These are phyloP conservation scores for Acanthamoeba sp. DNA, from an alignment of 208 protist species.

Conservation along the genomic window DNA sequence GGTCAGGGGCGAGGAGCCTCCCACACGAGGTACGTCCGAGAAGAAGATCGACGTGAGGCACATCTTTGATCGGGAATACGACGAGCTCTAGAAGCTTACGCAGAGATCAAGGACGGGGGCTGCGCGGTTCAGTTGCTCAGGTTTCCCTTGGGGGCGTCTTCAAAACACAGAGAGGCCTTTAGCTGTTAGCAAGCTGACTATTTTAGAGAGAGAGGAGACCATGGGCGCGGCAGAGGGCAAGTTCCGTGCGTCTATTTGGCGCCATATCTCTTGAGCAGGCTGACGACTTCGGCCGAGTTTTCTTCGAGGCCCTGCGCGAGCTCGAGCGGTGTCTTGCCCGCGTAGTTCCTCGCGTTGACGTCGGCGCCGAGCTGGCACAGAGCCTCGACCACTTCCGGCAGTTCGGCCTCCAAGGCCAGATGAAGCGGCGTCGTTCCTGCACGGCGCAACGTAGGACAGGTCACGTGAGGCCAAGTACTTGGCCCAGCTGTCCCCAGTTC, in stretches of 20 bases:
- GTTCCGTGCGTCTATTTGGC: slow-evolving; percentile 23
- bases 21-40: neutral
- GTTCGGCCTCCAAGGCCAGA: slow-evolving; percentile 45
- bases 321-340: slow-evolving; percentile 23
- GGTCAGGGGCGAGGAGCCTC: neutral
- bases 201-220: too few species aligned
- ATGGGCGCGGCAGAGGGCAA: too few species aligned
- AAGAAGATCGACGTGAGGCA: neutral
- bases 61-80: neutral
- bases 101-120: neutral
- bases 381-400: slow-evolving; percentile 50
- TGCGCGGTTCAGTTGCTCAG: too few species aligned
- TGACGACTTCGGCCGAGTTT: neutral
- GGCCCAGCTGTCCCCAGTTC: too few species aligned
- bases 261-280: neutral
- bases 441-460: neutral
- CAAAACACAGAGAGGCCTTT: too few species aligned
- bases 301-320: neutral
- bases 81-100: neutral
- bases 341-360: slow-evolving; percentile 17
- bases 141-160: too few species aligned
- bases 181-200: too few species aligned
- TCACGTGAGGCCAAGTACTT: too few species aligned
- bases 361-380: slow-evolving; percentile 35
- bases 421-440: slow-evolving; percentile 52